Conservation (phyloP, 176 grass and related monocot genomes). For the Triticum aestivum region IWGSC_CS_RefSeq_v2.1 NC_057798.1:479484519-479485018, state of each 20-base stretch:
- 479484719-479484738: conserved; percentile 67
- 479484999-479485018: conserved; percentile 49
- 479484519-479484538: neutral
- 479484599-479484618: neutral
- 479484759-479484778: neutral
- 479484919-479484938: no score
- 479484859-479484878: conserved; percentile 11
- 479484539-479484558: neutral
- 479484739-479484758: conserved; percentile 46
- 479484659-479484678: conserved; percentile 88
- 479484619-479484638: conserved; percentile 56
- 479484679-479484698: conserved; percentile 82
- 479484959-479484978: conserved; percentile 44
- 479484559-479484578: neutral
- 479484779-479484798: neutral
- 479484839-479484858: conserved; percentile 55
- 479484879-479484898: no score
- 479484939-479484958: neutral
- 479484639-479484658: conserved; percentile 71
- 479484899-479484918: no score
- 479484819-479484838: conserved; percentile 62
- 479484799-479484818: neutral
- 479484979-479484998: conserved; percentile 26
- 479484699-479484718: conserved; percentile 66
- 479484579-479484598: neutral